Evolutionary conservation across 139 green algal species (phyloP).

Genomic region (Chlorella sp.): DNA sequence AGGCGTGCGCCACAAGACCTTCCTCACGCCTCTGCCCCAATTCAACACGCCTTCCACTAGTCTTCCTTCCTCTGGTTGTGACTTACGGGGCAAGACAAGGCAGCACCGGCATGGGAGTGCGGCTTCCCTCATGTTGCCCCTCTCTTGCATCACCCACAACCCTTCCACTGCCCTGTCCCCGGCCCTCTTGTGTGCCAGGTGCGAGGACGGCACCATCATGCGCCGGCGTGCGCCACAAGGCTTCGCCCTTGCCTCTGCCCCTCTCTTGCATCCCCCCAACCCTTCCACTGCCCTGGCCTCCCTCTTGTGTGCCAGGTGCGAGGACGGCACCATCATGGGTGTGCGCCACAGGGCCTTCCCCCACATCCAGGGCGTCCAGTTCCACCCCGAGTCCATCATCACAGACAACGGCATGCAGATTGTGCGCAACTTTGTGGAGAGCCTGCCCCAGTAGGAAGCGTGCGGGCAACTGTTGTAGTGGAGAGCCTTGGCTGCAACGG

Average conservation of each 20-base stretch:
- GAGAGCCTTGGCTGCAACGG: too few species aligned
- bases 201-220: background rate
- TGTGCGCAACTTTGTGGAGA: conserved; percentile 87
- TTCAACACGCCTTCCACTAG: background rate
- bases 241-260: too few species aligned
- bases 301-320: conserved; percentile 62
- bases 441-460: background rate
- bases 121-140: too few species aligned
- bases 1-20: too few species aligned
- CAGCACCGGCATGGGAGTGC: too few species aligned
- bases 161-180: background rate
- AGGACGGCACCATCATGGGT: conserved; percentile 98
- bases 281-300: background rate
- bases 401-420: conserved; percentile 90
- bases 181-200: too few species aligned
- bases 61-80: too few species aligned
- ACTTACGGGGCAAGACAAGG: too few species aligned
- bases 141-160: background rate
- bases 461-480: too few species aligned
- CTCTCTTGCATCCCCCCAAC: background rate
- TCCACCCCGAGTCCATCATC: conserved; percentile 98
- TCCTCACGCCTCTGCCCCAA: too few species aligned
- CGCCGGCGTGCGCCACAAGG: background rate
- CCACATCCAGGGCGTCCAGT: conserved; percentile 94
- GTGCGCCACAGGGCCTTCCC: conserved; percentile 86